A percentile compares a stretch with the other conserved stretches of the same genome.
These are phyloP conservation scores for Didymella lethalis DNA, from an alignment of 2,329 filamentous ascomycete species.

Conservation along the genomic window DNA sequence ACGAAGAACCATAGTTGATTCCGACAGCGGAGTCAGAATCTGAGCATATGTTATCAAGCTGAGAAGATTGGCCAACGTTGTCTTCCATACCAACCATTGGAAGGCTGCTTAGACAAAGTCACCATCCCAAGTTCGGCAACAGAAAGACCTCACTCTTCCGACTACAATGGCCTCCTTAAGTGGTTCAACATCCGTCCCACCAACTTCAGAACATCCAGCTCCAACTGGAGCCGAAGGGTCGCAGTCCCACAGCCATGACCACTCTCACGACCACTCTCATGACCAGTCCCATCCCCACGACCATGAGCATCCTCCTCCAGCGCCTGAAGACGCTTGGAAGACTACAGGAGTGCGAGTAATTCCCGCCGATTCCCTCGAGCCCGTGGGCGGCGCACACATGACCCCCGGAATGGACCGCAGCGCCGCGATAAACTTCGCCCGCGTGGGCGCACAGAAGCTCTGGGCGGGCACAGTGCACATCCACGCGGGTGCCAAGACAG, in stretches of 20 bases:
- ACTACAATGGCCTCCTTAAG: slow-evolving; percentile 12
- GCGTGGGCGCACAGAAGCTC: slow-evolving; percentile 17
- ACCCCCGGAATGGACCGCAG: slow-evolving; percentile 20
- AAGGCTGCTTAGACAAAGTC: too few species aligned
- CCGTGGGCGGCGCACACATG: slow-evolving; percentile 10
- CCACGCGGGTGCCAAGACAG: slow-evolving; percentile 21
- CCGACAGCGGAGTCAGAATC: background rate
- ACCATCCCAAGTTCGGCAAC: background rate
- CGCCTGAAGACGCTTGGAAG: slow-evolving; percentile 19
- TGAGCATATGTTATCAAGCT: background rate
- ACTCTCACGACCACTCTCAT: background rate
- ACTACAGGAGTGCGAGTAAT: slow-evolving; percentile 19
- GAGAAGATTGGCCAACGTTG: too few species aligned
- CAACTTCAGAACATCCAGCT: slow-evolving; percentile 8
- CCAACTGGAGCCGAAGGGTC: background rate
- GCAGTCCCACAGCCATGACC: slow-evolving; percentile 1
- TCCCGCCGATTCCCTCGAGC: slow-evolving; percentile 5
- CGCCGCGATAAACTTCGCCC: slow-evolving; percentile 17
- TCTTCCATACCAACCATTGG: background rate
- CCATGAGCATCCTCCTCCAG: background rate
- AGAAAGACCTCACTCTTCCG: background rate
- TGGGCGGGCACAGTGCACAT: slow-evolving; percentile 21
- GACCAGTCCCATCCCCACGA: background rate
- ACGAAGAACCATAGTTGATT: background rate
- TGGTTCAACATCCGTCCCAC: slow-evolving; percentile 17